Evolutionary conservation across 2,329 filamentous ascomycete genomes (phyloP), one percentile per base, ranked within the genome.

Genomic region (Fusarium subtropicale): DNA sequence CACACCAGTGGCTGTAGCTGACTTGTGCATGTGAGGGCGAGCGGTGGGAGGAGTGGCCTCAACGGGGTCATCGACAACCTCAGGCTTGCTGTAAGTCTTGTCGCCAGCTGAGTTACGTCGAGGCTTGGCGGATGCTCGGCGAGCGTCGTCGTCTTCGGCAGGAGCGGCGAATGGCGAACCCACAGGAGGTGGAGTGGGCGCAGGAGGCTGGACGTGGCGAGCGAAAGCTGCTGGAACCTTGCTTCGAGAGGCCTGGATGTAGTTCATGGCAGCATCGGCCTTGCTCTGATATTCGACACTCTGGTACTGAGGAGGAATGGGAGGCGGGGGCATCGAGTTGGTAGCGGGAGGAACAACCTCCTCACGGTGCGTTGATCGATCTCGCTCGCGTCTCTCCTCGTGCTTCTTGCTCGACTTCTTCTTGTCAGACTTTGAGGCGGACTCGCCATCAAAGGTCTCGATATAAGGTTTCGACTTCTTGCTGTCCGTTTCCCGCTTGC

Each of bases 381-480:
- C 78, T 24, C 76, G 76, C 57, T 80, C 78, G 16, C 76, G 75
- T 68, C 76, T 75, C 64, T 80, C 77, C 5, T 81, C 79, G 60
- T 80, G 75, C 70, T 80, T 81, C 64, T 79, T 81, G 70, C 76
- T 78, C 39, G 76, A 76, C 70, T 80, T 81, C 71, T 82, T 82
- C 75, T 80, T 79, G 42, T 80, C 78, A 0, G 76, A 68, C 67
- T 76, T 65, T 12, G 65, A 51, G 5, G 52, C 24, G 4, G 62
- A 61, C 15, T 67, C 64, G 2, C 80, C 79, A 2, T 78, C 76
- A 16, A 73, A 76, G 2, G 68, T 60, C 60, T 81, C 80, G n/a
- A 79, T 76, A 39, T 81, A 81, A 7, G 76, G 72, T 30, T 77
- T 80, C 56, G 53, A 36, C 71, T 76, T 78, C 75, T 81, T 82